phyloP scores from a whole-genome alignment of 1,139 yeast species.

The Scheffersomyces parashehatae region DNA sequence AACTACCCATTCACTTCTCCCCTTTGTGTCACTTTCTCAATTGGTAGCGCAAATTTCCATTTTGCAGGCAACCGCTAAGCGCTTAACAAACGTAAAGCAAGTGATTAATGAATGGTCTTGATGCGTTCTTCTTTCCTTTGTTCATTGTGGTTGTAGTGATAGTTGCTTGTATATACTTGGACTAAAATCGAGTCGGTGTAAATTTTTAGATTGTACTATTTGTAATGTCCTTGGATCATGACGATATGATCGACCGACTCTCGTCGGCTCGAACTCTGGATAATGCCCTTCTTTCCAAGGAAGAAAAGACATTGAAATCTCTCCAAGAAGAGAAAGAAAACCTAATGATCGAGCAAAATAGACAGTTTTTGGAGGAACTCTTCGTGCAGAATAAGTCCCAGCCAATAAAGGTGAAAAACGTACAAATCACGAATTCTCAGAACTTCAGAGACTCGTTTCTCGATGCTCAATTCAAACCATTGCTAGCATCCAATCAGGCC shows the following conservation, averaged over 20 bases:
- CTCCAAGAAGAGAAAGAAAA: conserved; percentile 33
- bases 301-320: conserved; percentile 32
- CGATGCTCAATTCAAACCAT: conserved; percentile 53
- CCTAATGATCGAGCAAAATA: conserved; percentile 40
- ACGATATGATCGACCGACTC: conserved; percentile 29
- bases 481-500: conserved; percentile 31
- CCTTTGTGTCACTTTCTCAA: no score
- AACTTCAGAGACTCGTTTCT: conserved; percentile 54
- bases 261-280: conserved; percentile 14
- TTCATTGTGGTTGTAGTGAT: background rate
- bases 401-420: conserved; percentile 47
- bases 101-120: no score
- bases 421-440: conserved; percentile 57
- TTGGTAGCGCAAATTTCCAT: no score
- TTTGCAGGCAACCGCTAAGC: no score
- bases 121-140: background rate
- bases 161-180: no score
- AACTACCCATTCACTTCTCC: no score
- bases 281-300: conserved; percentile 11
- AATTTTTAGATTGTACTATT: background rate
- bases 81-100: no score
- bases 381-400: conserved; percentile 41
- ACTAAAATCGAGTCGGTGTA: no score
- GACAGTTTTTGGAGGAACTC: conserved; percentile 39
- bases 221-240: conserved; percentile 25